Evolutionary conservation across 177 flowering plant genomes (phyloP), one percentile per base, ranked within the genome.

Genomic region (Vitis hybrid): DNA sequence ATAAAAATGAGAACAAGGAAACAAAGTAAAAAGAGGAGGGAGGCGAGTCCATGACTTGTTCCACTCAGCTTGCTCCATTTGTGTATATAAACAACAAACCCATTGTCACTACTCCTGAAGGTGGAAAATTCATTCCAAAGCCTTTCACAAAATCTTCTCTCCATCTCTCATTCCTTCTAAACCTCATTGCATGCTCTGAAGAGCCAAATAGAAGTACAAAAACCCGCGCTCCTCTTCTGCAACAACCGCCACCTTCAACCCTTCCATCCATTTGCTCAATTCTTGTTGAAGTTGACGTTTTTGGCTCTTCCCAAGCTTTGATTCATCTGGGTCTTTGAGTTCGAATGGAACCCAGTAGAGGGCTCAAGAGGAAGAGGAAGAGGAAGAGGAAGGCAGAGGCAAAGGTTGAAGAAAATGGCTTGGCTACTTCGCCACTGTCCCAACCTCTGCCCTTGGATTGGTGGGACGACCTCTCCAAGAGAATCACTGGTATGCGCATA

Each of bases 401-500:
- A 60, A 73, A 70, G 67, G 79, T 79, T 76, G 79, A 76, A 77
- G 77, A 73, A 51, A 72, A 79, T 67, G 74, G 56, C 68, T 57
- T 69, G 70, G 71, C 64, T 56, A 62, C 68, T 74, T 32, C 70
- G 18, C n/a, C 52, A 32, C 60, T 27, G 40, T 19, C 77, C 12
- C 74, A 66, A n/a, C 72, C 72, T 56, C 72, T 52, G 70, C 74
- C 75, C 35, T 60, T 57, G 73, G 79, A 81, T 71, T 81, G 84
- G 84, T 81, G 84, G 84, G 75, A 78, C 56, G 75, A 59, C 51
- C 68, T 79, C 59, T 73, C 79, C 57, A 74, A 56, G 70, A 79
- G 74, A 64, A 76, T 79, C 60, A 64, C 74, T 61, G 82, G 82
- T 79, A 73, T 5, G 14, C 0, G 10, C 15, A 50, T 52, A 52